phyloP scores from a whole-genome alignment of 768 basidiomycete genomes.

The Strobilomyces confusus region DNA sequence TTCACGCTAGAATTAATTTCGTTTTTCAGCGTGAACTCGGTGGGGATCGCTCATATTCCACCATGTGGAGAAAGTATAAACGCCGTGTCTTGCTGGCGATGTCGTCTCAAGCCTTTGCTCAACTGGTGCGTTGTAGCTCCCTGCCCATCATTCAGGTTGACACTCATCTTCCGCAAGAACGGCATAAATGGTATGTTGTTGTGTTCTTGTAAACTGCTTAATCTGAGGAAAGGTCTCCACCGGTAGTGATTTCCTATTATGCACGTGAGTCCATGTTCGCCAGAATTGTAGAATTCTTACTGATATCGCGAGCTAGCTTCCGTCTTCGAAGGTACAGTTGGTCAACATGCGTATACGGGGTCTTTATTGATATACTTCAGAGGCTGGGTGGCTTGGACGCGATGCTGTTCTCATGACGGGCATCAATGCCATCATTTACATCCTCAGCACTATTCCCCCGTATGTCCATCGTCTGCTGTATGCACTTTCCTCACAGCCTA shows the following conservation, averaged over 20 bases:
- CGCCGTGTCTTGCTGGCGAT: conserved; percentile 88
- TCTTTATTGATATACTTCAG: conserved; percentile 37
- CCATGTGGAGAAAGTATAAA: conserved; percentile 87
- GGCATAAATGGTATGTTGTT: conserved; percentile 78
- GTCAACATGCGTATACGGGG: background rate
- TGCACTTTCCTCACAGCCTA: conserved; percentile 5
- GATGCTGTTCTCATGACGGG: conserved; percentile 96
- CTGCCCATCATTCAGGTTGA: background rate
- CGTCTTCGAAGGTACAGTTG: conserved; percentile 78
- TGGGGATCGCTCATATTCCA: conserved; percentile 68
- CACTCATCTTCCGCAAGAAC: conserved; percentile 48
- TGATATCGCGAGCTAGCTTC: conserved; percentile 48
- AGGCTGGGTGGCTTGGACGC: conserved; percentile 93
- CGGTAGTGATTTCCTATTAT: conserved; percentile 88
- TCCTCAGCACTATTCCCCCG: conserved; percentile 80
- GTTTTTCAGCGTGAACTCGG: conserved; percentile 63
- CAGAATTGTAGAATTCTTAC: background rate
- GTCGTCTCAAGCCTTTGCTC: conserved; percentile 94
- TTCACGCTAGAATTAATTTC: background rate
- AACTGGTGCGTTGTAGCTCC: conserved; percentile 59
- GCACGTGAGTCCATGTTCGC: conserved; percentile 58
- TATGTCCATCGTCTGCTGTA: conserved; percentile 35
- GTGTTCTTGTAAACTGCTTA: background rate
- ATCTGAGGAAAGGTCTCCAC: conserved; percentile 6
- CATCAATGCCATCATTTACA: conserved; percentile 81